Base-by-base conservation (phyloP, 306 rosid genomes). In the Prunus dulcis region DNA sequence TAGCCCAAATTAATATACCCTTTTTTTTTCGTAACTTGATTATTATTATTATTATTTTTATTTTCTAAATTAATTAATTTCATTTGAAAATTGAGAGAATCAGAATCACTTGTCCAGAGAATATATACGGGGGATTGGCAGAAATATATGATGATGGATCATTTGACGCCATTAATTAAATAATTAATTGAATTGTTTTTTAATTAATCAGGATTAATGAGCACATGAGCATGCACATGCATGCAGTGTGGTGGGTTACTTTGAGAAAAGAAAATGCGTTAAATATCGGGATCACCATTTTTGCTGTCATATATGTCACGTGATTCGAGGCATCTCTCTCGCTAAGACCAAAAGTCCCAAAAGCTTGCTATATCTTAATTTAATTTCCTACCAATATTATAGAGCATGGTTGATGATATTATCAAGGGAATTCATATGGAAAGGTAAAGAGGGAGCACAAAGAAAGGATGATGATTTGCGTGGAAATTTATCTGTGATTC, bases 141-240 rank as follows among this genome's bases (percentile, higher is more conserved):
- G 43, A 28, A 62, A 27, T 18, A 28, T 62, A 58, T 58, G 64
- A 23, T 23, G 32, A n/a, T 23, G 14, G 43, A 38, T 38, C 43
- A 38, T 15, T 27, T 27, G 41, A 58, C 6, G 13, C 17, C 66
- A 61, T 61, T 61, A 61, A 15, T 61, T 51, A 51, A 51, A 34
- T 61, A 9, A 5, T 61, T 13, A 14, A 1, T n/a, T 56, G 61
- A 19, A 56, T 56, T 61, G 3, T 57, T 57, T 25, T 67, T 72
- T 49, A 77, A 62, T 67, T 28, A 3, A 28, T 19, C 20, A 61
- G 28, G 75, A 34, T 52, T 69, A 71, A 20, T 0, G 45, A 23
- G 83, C 83, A 79, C 78, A 61, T 79, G 86, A 79, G 27, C 55
- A 9, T 50, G 80, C 86, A 83, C 78, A 76, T 83, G 86, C 69